Percentiles rank a stretch among this genome's conserved stretches.
Conservation (phyloP, 768 basidiomycete genomes). For the Boletus coccyginus region DNA sequence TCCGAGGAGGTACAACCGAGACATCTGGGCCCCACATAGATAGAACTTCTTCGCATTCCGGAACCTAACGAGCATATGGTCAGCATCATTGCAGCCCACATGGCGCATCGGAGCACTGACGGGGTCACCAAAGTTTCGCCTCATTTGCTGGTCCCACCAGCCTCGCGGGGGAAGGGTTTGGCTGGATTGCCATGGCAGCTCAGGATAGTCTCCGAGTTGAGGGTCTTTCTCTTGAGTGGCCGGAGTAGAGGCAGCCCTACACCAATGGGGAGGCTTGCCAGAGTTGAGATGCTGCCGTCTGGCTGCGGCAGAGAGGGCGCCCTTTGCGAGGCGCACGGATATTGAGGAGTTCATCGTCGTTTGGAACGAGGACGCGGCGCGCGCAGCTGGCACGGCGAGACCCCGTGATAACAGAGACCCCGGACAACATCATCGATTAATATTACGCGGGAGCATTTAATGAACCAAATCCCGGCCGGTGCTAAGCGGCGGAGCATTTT, state of each 20-base stretch:
- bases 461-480: slow-evolving; percentile 5
- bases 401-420: slow-evolving; percentile 25
- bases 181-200: slow-evolving; percentile 63
- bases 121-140: slow-evolving; percentile 79
- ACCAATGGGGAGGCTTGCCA: background rate
- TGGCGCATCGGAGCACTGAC: slow-evolving; percentile 40
- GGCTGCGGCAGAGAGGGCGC: slow-evolving; percentile 6
- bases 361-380: slow-evolving; percentile 7
- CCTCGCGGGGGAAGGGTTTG: slow-evolving; percentile 62
- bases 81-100: slow-evolving; percentile 5
- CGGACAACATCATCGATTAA: slow-evolving; percentile 7
- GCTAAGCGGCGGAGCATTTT: slow-evolving; percentile 15
- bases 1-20: slow-evolving; percentile 55
- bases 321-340: slow-evolving; percentile 15
- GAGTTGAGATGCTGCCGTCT: slow-evolving; percentile 1
- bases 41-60: slow-evolving; percentile 75
- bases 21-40: slow-evolving; percentile 90
- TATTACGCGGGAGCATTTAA: background rate
- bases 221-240: slow-evolving; percentile 49
- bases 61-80: slow-evolving; percentile 48
- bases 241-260: slow-evolving; percentile 16
- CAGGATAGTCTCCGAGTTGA: slow-evolving; percentile 70
- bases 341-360: slow-evolving; percentile 12
- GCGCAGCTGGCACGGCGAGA: slow-evolving; percentile 6
- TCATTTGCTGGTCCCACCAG: slow-evolving; percentile 75